phyloP scores from a whole-genome alignment of 208 protist species.

The Wallacemonas sp. region DNA sequence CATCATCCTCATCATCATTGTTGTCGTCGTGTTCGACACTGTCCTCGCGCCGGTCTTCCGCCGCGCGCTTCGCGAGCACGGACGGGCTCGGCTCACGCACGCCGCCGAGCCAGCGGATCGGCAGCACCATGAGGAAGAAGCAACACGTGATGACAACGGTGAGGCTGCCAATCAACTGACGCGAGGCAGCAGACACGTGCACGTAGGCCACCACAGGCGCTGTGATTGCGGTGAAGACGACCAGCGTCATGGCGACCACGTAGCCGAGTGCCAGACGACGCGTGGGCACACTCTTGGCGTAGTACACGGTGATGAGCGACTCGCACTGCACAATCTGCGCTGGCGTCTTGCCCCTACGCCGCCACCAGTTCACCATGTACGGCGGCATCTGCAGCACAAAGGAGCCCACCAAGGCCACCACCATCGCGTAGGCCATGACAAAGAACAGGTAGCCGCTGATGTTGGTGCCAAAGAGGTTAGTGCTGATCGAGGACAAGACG shows the following conservation, averaged over 20 bases:
- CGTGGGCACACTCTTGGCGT: conserved; percentile 53
- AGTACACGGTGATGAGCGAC: conserved; percentile 42
- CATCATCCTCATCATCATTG: conserved; percentile 11
- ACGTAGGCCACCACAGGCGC: conserved; percentile 60
- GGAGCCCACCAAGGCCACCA: conserved; percentile 27
- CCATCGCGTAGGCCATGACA: conserved; percentile 53
- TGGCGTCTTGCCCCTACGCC: conserved; percentile 43
- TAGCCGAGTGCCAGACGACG: conserved; percentile 60
- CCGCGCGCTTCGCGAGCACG: not conserved
- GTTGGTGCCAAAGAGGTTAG: conserved; percentile 49
- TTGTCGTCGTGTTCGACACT: not conserved
- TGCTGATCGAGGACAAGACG: conserved; percentile 58
- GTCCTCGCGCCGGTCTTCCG: not conserved
- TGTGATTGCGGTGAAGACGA: conserved; percentile 54
- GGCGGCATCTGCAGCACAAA: conserved; percentile 55
- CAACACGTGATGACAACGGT: conserved; percentile 39
- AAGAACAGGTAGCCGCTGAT: conserved; percentile 73
- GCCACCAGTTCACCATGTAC: conserved; percentile 68
- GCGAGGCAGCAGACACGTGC: conserved; percentile 21
- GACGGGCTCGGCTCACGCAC: conserved; percentile 42
- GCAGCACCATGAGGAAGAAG: conserved; percentile 53
- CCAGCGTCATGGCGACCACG: conserved; percentile 40
- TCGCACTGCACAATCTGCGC: conserved; percentile 37
- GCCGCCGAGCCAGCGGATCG: conserved; percentile 56
- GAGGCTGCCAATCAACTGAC: conserved; percentile 39